These are phyloP conservation scores for Salix dunnii DNA, from an alignment of 345 rosid species.

Conservation along the genomic window DNA sequence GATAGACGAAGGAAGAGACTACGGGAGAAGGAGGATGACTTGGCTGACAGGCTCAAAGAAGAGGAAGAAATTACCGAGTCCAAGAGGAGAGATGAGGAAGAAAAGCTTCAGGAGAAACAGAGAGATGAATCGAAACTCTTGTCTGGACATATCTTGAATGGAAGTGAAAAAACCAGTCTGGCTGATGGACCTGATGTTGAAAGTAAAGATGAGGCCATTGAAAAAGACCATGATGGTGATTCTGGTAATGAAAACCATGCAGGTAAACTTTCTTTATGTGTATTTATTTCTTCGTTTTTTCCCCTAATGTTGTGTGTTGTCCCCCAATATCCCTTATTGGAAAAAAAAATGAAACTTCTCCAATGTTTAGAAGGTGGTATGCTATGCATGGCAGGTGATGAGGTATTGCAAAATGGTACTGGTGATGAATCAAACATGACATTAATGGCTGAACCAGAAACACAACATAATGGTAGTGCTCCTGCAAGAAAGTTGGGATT, in stretches of 20 bases:
- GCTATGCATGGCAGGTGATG: constrained; percentile 37
- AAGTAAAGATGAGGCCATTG: constrained; percentile 36
- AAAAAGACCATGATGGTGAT: constrained; percentile 26
- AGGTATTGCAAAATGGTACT: constrained; percentile 50
- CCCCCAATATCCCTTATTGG: not conserved
- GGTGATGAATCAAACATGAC: constrained; percentile 45
- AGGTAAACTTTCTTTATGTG: constrained; percentile 15
- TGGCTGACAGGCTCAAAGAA: constrained; percentile 66
- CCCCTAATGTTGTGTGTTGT: not conserved
- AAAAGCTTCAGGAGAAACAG: constrained; percentile 56
- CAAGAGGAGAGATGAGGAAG: constrained; percentile 74
- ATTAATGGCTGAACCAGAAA: constrained; percentile 44
- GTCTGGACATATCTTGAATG: constrained; percentile 42
- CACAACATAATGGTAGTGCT: constrained; percentile 43
- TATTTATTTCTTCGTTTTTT: not conserved
- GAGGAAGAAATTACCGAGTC: constrained; percentile 85
- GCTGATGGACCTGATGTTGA: constrained; percentile 36
- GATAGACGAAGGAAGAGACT: constrained; percentile 72
- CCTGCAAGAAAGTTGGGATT: constrained; percentile 83
- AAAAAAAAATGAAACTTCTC: not conserved
- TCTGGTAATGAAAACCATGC: constrained; percentile 30
- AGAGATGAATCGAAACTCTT: constrained; percentile 54
- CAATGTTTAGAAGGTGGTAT: constrained; percentile 1
- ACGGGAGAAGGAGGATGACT: constrained; percentile 84
- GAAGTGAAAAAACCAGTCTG: constrained; percentile 32